phyloP scores from a whole-genome alignment of 2,329 filamentous ascomycete genomes.

The Didymella glomerata region DNA sequence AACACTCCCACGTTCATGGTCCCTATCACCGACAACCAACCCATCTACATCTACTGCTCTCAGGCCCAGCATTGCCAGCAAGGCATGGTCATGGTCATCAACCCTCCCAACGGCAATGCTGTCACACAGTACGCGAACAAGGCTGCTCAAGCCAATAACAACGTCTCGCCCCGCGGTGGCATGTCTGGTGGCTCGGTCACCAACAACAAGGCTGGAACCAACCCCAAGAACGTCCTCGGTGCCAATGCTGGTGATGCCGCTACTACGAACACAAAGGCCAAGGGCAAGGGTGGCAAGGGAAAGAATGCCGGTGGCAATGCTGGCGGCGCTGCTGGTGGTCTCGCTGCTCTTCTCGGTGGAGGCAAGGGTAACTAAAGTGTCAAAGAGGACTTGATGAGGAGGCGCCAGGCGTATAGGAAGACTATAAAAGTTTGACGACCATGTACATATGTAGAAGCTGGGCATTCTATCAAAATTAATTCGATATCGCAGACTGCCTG shows the following conservation, averaged over 20 bases:
- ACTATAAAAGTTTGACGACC: not conserved
- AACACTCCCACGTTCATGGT: slow-evolving; percentile 42
- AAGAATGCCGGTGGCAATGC: slow-evolving; percentile 5
- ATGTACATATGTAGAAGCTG: slow-evolving; percentile 20
- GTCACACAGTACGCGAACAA: slow-evolving; percentile 35
- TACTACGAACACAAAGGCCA: slow-evolving; percentile 1
- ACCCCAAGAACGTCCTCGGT: slow-evolving; percentile 27
- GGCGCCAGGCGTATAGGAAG: not conserved
- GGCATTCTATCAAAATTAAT: slow-evolving; percentile 21
- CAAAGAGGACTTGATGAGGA: not conserved
- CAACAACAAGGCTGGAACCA: slow-evolving; percentile 37
- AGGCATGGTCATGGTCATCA: slow-evolving; percentile 79
- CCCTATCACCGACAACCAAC: slow-evolving; percentile 58
- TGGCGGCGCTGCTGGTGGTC: slow-evolving; percentile 16
- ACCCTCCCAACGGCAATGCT: slow-evolving; percentile 53
- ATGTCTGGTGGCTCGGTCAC: slow-evolving; percentile 29
- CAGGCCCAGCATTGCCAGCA: slow-evolving; percentile 73
- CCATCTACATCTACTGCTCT: slow-evolving; percentile 80
- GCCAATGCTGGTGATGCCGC: slow-evolving; percentile 21
- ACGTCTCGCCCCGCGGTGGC: slow-evolving; percentile 34
- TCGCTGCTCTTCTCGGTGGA: slow-evolving; percentile 21
- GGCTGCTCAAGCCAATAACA: slow-evolving; percentile 40
- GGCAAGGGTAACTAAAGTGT: slow-evolving; percentile 24
- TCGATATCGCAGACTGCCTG: not conserved
- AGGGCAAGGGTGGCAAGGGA: slow-evolving; percentile 2